Conservation (phyloP, 495 filamentous ascomycete species). For the Tuber melanosporum region DNA sequence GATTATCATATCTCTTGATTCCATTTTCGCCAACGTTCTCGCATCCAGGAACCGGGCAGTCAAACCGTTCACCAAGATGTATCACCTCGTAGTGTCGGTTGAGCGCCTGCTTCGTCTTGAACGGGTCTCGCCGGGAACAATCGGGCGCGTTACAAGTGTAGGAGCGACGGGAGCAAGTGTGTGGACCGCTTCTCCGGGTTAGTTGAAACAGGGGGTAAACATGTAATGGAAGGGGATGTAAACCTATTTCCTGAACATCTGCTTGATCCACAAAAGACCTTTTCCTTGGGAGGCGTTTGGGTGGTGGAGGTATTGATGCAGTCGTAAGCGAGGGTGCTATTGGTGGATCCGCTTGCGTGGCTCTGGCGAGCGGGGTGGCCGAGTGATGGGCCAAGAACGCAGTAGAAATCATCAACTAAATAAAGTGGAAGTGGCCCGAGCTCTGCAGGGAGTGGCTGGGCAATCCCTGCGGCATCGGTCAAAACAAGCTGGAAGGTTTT, state of each 20-base stretch:
- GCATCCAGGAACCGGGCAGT: constrained; percentile 9
- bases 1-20: not conserved
- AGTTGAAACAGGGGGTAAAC: not conserved
- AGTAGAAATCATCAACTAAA: not conserved
- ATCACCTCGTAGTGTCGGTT: not conserved
- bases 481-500: too few relatives aligned
- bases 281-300: not conserved
- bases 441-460: not conserved
- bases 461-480: too few relatives aligned
- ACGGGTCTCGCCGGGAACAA: not conserved
- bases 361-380: not conserved
- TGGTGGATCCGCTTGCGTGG: accelerated
- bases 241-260: not conserved
- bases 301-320: not conserved
- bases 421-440: not conserved
- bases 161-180: not conserved
- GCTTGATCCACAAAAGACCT: not conserved
- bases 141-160: not conserved
- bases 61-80: not conserved
- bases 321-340: not conserved
- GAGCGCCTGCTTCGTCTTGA: not conserved
- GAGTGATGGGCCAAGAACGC: not conserved
- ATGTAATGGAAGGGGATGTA: not conserved
- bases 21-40: not conserved
- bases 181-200: not conserved